phyloP scores from a whole-genome alignment of 2,329 filamentous ascomycete species.

The Trichoderma afroharzianum region DNA sequence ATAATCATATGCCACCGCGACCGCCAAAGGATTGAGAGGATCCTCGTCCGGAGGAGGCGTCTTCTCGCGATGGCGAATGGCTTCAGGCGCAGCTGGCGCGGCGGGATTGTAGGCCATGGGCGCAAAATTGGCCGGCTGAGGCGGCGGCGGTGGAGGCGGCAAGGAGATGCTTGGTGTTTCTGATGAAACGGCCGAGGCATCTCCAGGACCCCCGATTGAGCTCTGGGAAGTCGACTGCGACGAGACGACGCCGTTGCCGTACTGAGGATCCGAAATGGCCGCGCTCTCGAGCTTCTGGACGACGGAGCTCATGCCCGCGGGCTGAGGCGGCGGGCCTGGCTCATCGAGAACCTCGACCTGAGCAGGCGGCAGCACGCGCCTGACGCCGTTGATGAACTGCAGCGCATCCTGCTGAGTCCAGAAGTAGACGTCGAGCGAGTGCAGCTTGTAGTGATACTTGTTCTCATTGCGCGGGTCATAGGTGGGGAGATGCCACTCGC shows the following conservation, averaged over 20 bases:
- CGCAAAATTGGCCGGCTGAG: slow-evolving; percentile 43
- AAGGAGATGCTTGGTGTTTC: slow-evolving; percentile 1
- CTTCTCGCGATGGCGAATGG: slow-evolving; percentile 70
- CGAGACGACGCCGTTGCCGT: slow-evolving; percentile 23
- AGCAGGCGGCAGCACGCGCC: slow-evolving; percentile 58
- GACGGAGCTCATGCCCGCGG: slow-evolving; percentile 59
- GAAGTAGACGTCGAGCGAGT: slow-evolving; percentile 74
- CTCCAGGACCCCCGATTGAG: neutral
- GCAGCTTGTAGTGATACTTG: slow-evolving; percentile 75
- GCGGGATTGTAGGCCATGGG: slow-evolving; percentile 78
- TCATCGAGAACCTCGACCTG: slow-evolving; percentile 64
- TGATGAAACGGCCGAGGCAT: slow-evolving; percentile 16
- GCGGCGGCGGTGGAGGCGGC: slow-evolving; percentile 33
- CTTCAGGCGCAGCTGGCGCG: slow-evolving; percentile 70
- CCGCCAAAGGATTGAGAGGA: slow-evolving; percentile 54
- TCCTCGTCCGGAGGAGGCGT: slow-evolving; percentile 71
- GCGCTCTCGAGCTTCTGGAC: slow-evolving; percentile 71
- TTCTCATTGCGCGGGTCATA: slow-evolving; percentile 69
- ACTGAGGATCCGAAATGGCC: slow-evolving; percentile 60
- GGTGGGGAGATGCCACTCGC: slow-evolving; percentile 72
- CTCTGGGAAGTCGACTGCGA: slow-evolving; percentile 12
- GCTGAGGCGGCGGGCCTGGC: slow-evolving; percentile 48
- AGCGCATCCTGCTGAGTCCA: slow-evolving; percentile 71
- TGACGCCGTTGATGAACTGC: slow-evolving; percentile 65
- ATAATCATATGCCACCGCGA: slow-evolving; percentile 56